Percentiles rank a stretch among this genome's conserved stretches.
phyloP scores from a whole-genome alignment of 306 rosid species.

The Gillenia trifoliata region DNA sequence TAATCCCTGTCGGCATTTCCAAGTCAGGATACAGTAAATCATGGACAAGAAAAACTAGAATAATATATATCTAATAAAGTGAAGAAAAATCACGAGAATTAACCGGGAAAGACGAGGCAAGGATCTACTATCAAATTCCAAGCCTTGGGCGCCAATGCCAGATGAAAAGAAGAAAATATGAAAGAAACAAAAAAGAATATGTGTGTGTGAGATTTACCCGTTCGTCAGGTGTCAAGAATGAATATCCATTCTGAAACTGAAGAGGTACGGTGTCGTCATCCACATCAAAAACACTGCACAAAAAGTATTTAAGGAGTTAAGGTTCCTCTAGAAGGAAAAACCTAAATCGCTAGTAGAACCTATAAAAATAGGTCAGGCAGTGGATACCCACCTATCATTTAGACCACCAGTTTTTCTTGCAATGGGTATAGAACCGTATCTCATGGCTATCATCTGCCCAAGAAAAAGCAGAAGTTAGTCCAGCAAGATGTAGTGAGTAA shows the following conservation, averaged over 20 bases:
- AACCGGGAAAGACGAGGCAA: constrained; percentile 6
- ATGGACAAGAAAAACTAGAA: background rate
- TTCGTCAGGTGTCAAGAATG: constrained; percentile 74
- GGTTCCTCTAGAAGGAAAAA: constrained; percentile 9
- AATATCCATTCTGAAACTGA: constrained; percentile 72
- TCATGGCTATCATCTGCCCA: constrained; percentile 93
- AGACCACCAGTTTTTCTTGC: constrained; percentile 93
- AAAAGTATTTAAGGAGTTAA: constrained; percentile 9
- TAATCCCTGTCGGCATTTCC: constrained; percentile 45
- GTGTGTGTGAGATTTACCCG: constrained; percentile 36
- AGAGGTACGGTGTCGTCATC: constrained; percentile 72
- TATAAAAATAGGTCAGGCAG: constrained; percentile 7
- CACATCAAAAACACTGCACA: constrained; percentile 81
- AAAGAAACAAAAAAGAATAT: background rate
- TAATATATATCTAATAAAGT: background rate
- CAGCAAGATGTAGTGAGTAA: background rate
- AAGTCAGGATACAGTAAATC: background rate
- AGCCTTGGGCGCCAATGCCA: background rate
- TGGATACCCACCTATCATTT: constrained; percentile 69
- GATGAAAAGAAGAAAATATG: background rate
- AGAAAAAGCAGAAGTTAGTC: background rate
- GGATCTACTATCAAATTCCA: background rate
- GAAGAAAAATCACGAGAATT: background rate
- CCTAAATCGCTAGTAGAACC: background rate
- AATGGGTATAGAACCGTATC: constrained; percentile 87